These are phyloP conservation scores for Trifolium fragiferum DNA, from an alignment of 306 rosid species.

Conservation along the genomic window DNA sequence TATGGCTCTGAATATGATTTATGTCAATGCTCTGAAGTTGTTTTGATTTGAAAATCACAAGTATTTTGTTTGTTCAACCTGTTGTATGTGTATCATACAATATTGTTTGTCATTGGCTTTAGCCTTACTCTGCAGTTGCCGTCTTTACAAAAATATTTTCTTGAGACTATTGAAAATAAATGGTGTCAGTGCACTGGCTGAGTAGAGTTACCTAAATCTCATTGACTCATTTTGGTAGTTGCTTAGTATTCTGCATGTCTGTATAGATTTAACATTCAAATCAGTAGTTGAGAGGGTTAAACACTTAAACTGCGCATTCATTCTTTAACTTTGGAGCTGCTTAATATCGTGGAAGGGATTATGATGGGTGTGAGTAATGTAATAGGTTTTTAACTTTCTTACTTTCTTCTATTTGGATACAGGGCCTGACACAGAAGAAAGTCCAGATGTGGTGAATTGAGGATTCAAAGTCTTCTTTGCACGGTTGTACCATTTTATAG, in stretches of 20 bases:
- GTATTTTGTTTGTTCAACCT: constrained; percentile 9
- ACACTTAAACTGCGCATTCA: not conserved
- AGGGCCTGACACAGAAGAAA: constrained; percentile 55
- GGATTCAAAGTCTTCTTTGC: constrained; percentile 27
- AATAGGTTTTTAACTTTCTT: constrained; percentile 33
- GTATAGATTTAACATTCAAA: not conserved
- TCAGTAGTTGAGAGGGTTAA: constrained; percentile 2
- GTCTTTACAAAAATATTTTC: constrained; percentile 12
- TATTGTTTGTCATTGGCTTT: not conserved
- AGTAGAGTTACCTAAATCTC: constrained; percentile 10
- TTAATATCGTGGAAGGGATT: constrained; percentile 19
- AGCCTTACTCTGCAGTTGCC: constrained; percentile 33
- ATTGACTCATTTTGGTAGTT: not conserved
- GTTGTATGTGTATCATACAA: not conserved
- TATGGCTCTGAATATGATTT: not conserved
- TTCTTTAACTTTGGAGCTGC: not conserved
- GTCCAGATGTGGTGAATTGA: constrained; percentile 51
- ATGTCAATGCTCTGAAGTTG: not conserved
- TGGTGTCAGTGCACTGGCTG: constrained; percentile 1
- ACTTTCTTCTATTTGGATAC: constrained; percentile 44
- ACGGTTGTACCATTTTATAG: constrained; percentile 37
- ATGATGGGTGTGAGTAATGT: constrained; percentile 5
- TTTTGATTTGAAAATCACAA: no score
- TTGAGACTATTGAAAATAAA: not conserved
- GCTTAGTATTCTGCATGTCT: not conserved